phyloP scores from a whole-genome alignment of 495 filamentous ascomycete genomes.

The Geopyxis carbonaria region DNA sequence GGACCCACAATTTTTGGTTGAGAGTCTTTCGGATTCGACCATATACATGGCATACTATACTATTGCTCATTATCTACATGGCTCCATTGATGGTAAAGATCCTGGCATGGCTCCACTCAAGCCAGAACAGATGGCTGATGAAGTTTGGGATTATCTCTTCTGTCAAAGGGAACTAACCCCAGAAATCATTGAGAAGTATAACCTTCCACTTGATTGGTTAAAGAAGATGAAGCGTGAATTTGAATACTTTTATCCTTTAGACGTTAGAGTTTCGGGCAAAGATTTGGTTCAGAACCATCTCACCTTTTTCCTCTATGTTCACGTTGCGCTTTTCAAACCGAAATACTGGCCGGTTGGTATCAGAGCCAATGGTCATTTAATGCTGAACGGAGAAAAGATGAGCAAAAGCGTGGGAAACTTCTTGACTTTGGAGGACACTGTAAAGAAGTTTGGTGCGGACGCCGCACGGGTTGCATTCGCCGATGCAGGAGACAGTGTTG shows the following conservation, averaged over 20 bases:
- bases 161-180: constrained; percentile 42
- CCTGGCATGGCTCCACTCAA: constrained; percentile 47
- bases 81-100: constrained; percentile 54
- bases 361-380: constrained; percentile 78
- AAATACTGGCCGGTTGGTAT: constrained; percentile 76
- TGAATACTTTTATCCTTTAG: constrained; percentile 91
- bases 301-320: constrained; percentile 93
- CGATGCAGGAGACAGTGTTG: constrained; percentile 84
- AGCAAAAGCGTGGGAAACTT: constrained; percentile 91
- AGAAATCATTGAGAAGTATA: constrained; percentile 42
- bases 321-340: constrained; percentile 69
- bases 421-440: constrained; percentile 69
- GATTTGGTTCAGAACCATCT: constrained; percentile 80
- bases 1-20: constrained; percentile 82
- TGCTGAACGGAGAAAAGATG: constrained; percentile 96
- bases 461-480: constrained; percentile 81
- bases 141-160: constrained; percentile 94
- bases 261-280: constrained; percentile 69
- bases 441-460: constrained; percentile 87
- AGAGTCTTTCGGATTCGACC: constrained; percentile 75
- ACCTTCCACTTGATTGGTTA: constrained; percentile 53
- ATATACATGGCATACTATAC: constrained; percentile 98
- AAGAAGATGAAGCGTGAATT: constrained; percentile 74
- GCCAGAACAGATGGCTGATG: constrained; percentile 81
- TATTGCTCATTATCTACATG: constrained; percentile 72